Evolutionary conservation across 257 asterid species (phyloP), one percentile per base, ranked within the genome.

Genomic region (Eucommia ulmoides): DNA sequence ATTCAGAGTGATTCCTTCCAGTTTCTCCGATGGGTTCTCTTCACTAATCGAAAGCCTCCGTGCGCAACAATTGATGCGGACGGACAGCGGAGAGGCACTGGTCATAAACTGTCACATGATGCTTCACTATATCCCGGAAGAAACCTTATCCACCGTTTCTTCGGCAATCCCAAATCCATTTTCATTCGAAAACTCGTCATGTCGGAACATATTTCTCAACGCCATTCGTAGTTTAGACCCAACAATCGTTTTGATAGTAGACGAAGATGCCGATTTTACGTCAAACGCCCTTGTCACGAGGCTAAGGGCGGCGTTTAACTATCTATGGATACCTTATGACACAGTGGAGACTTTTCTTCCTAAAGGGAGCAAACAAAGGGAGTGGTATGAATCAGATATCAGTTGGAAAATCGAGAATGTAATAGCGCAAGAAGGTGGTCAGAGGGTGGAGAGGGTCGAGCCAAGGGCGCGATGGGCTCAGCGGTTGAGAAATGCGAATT

Each of bases 261-360:
- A 89, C 18, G 98, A 89, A 60, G 98, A 89, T 23, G 98, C 93
- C 0, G 98, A 89, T 41, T 83, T 89, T 19, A 85, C 94, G 2
- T 83, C 98, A 2, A 61, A 23, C 45, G 63, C 79, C 45, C 64
- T 89, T 0, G 98, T 82, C 8, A 49, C 24, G 20, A 56, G 98
- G 44, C 41, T 89, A 49, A 74, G 93, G 23, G 71, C 98, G 0
- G 98, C 98, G 0, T 89, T 80, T 67, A 80, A 82, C 47, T 89
- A 89, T 23, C 60, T 89, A 3, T 89, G 98, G 98, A 89, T 89
- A 46, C 98, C 96, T 1, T 89, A 78, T 53, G 98, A 89, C 46
- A 74, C 92, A 0, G 72, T 85, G 47, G 98, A 85, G 57, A 74
- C 94, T 20, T 80, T 89, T 55, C 74, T 84, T 1, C 83, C 86